Evolutionary conservation across 2,329 filamentous ascomycete genomes (phyloP), one percentile per base, ranked within the genome.

Genomic region (Pseudocercospora musae): DNA sequence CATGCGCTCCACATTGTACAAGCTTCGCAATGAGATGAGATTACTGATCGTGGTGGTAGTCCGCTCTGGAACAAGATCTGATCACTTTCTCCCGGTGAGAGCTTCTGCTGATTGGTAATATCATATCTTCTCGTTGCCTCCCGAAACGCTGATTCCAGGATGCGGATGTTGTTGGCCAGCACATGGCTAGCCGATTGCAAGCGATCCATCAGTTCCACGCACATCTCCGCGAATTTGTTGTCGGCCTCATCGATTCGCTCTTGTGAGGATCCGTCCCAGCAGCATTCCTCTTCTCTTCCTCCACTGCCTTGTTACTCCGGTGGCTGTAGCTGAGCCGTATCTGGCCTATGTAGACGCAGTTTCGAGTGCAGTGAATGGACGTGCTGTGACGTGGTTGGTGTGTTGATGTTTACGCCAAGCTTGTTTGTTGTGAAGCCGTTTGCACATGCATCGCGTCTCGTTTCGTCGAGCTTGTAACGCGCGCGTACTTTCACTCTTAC

Each of bases 1-100:
- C 62, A 63, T 63, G 11, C 29, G 58, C 18, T 60, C 58, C 62
- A 63, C 61, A 37, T 49, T 60, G 53, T 60, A 53, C 2, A 46
- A 57, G 8, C 48, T 37, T 13, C 58, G 31, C 18, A 59, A 49
- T 6, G 33, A 37, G 33, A 59, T 59, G 31, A 59, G 58, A 21
- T 40, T 55, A 27, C 42, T 49, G 18, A 63, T 58, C n/a, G 58
- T 52, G 13, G 42, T 33, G 37, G 23, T 48, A 2, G 58, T 60
- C 10, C 48, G 18, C 7, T 58, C 33, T 46, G 1, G 57, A 63
- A 60, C 6, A 52, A 15, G 6, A 40, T 9, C 21, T 31, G 37
- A 15, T 60, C 53, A 9, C 13, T 2, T 2, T 54, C 7, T 13
- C 29, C 23, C 23, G 25, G 7, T 7, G 27, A 27, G 8, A 18